Percentiles rank a stretch among this genome's conserved stretches.
Conservation (phyloP, 2,329 filamentous ascomycete species). For the Cladosporium sp. region DNA sequence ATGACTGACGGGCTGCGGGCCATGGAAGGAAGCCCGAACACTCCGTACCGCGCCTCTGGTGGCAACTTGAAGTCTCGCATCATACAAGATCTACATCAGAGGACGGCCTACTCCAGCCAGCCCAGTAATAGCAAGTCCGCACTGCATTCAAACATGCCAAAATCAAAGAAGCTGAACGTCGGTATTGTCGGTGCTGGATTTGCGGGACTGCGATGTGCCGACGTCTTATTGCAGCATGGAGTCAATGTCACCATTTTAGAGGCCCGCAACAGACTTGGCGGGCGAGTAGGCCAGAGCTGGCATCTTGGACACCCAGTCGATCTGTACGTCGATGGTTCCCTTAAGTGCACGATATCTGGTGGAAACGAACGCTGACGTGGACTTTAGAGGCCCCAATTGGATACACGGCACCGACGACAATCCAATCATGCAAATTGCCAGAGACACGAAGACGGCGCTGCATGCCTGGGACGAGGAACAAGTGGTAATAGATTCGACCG, state of each 20-base stretch:
- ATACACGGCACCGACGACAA: constrained; percentile 69
- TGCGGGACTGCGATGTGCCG: constrained; percentile 64
- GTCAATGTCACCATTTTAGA: constrained; percentile 65
- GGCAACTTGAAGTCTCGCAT: constrained; percentile 13
- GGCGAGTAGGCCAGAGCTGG: constrained; percentile 46
- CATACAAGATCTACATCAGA: constrained; percentile 5
- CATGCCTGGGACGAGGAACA: constrained; percentile 50
- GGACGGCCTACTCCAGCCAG: background rate
- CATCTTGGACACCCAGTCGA: constrained; percentile 47
- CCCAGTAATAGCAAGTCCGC: constrained; percentile 1
- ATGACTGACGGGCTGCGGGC: background rate
- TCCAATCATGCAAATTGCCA: constrained; percentile 61
- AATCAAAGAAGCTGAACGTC: constrained; percentile 30
- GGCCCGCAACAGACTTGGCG: constrained; percentile 60
- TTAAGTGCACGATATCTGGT: no score
- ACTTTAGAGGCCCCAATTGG: constrained; percentile 65
- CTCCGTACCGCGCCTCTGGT: background rate
- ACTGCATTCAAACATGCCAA: constrained; percentile 11
- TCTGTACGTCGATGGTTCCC: constrained; percentile 39
- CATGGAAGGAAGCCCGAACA: constrained; percentile 8
- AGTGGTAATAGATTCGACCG: constrained; percentile 52
- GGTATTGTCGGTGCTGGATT: constrained; percentile 66
- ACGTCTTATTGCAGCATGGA: constrained; percentile 58
- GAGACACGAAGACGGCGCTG: constrained; percentile 50
- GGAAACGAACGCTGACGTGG: background rate